A percentile compares a stretch with the other conserved stretches of the same genome.
Conservation (phyloP, 768 basidiomycete genomes). For the Asterophora lycoperdoides region DNA sequence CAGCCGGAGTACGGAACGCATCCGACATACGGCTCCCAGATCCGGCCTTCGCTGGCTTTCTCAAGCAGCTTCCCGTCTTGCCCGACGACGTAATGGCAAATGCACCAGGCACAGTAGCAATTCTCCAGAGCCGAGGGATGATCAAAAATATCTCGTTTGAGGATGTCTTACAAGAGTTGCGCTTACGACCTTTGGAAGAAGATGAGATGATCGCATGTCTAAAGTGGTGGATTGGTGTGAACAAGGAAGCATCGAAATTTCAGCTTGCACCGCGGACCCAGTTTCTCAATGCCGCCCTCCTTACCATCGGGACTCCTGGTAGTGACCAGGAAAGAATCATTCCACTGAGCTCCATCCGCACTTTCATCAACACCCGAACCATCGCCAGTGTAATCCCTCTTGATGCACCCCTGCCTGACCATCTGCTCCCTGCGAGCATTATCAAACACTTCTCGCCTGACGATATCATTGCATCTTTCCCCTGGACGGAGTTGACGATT, state of each 20-base stretch:
- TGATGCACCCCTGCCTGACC: slow-evolving; percentile 71
- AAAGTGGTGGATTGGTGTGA: slow-evolving; percentile 73
- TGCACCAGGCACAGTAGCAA: slow-evolving; percentile 55
- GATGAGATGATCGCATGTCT: slow-evolving; percentile 78
- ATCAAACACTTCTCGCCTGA: slow-evolving; percentile 54
- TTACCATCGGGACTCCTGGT: slow-evolving; percentile 37
- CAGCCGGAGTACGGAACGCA: slow-evolving; percentile 63
- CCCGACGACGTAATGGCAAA: slow-evolving; percentile 54
- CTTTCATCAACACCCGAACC: slow-evolving; percentile 63
- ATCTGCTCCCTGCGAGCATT: slow-evolving; percentile 65
- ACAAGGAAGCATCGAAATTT: slow-evolving; percentile 30
- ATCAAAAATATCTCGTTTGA: slow-evolving; percentile 72
- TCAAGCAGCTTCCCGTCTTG: slow-evolving; percentile 74
- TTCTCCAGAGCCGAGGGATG: slow-evolving; percentile 58
- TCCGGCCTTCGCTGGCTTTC: slow-evolving; percentile 62
- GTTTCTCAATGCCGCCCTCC: slow-evolving; percentile 67
- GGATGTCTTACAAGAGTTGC: slow-evolving; percentile 80
- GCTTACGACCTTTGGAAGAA: slow-evolving; percentile 61
- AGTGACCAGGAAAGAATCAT: slow-evolving; percentile 50
- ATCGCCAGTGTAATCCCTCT: slow-evolving; percentile 54
- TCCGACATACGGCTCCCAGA: slow-evolving; percentile 72
- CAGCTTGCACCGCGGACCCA: slow-evolving; percentile 48
- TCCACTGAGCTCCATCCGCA: slow-evolving; percentile 64
- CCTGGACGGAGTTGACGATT: slow-evolving; percentile 75
- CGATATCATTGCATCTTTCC: slow-evolving; percentile 52